phyloP scores from a whole-genome alignment of 257 asterid species.

The Jaltomata sinuosa region DNA sequence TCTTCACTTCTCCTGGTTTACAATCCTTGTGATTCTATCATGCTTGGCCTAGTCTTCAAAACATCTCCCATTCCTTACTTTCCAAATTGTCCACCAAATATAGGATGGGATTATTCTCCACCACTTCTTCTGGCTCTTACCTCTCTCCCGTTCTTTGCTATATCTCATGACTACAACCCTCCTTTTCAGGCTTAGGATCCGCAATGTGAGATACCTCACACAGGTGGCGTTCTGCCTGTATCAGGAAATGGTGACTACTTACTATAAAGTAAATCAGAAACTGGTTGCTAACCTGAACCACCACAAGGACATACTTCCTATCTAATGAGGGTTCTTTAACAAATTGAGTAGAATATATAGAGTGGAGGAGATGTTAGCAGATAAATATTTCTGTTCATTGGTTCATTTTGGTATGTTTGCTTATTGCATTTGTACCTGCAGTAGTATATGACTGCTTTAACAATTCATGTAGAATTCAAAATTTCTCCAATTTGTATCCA shows the following conservation, averaged over 20 bases:
- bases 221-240: neutral
- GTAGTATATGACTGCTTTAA: neutral
- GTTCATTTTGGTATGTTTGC: neutral
- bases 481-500: conserved; percentile 92
- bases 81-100: neutral
- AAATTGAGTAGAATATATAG: neutral
- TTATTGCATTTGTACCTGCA: neutral
- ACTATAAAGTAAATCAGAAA: neutral
- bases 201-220: neutral
- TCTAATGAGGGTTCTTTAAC: neutral
- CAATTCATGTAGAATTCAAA: conserved; percentile 65
- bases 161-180: neutral
- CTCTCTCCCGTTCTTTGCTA: neutral
- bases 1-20: too few relatives aligned
- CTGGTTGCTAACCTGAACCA: neutral
- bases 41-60: too few relatives aligned
- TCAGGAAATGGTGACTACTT: neutral
- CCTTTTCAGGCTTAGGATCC: neutral
- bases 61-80: neutral
- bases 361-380: conserved; percentile 1
- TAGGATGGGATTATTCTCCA: neutral
- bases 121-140: neutral
- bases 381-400: neutral
- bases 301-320: neutral
- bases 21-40: too few relatives aligned